Base-by-base conservation (phyloP, 306 rosid genomes). In the Crotalaria pallida region DNA sequence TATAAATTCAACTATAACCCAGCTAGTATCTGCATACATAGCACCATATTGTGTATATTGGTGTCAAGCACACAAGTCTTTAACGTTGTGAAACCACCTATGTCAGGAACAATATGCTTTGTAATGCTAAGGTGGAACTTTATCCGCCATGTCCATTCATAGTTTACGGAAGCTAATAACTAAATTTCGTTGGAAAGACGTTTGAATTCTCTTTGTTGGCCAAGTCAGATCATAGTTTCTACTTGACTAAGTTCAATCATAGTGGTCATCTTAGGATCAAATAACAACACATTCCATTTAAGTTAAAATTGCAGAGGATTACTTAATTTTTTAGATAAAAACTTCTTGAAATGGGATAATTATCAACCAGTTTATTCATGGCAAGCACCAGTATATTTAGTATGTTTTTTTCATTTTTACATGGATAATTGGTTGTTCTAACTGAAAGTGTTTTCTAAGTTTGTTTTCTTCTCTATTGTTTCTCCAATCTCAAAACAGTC, bases 401-500 rank as follows among this genome's bases (percentile, higher is more conserved):
- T 15, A 55, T 31, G 16, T 34, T 40, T 19, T 19, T 23, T 4
- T 13, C 41, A 3, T 7, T 24, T 41, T 29, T 43, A 6, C 10
- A 15, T 48, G 33, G 74, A 18, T n/a, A n/a, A n/a, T 65, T 8
- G 10, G 45, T 56, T 62, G 15, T 58, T 67, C 49, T 26, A 12
- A 49, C 7, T n/a, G 15, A 64, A 27, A 38, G 29, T 4, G 3
- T 66, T 15, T 65, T 44, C 72, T 58, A 59, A 77, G 52, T 70
- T 58, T 76, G 3, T 13, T 66, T 64, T 49, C 17, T 24, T 50
- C 21, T 36, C 27, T 50, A 4, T 43, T 9, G 0, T 26, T 59
- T 58, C 57, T 16, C 62, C 38, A n/a, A 68, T 65, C 43, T 76
- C 59, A 69, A 68, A 40, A 59, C 50, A 73, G 71, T 22, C n/a